Base-by-base conservation (phyloP, 768 basidiomycete species). In the Tricholoma hemisulphureum region DNA sequence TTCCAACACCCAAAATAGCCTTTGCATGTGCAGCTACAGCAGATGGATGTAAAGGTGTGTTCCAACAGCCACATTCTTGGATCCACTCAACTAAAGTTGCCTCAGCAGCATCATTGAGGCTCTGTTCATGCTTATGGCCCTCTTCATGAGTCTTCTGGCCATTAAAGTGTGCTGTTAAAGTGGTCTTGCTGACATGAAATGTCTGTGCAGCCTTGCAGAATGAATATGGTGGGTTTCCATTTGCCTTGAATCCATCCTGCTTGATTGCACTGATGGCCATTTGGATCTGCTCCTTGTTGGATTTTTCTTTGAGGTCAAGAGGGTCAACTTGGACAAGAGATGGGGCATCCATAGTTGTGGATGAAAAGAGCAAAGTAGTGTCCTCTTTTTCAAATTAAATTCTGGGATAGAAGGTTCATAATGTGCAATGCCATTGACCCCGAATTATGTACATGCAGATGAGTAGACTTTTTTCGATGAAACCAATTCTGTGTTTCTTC, bases 101-200 rank as follows among this genome's bases (percentile, higher is more conserved):
- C 14, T 35, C 11, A 13, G 34, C 34, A 35, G 34, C 34, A 35
- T 35, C 34, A 35, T 35, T 35, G 34, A 35, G 34, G 9, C 34
- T 35, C 34, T 6, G 34, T 35, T 35, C 34, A 35, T 35, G 34
- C 13, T 35, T 35, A 35, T 35, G 34, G 34, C 34, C 34, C 34
- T 35, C 34, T 35, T 35, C 11, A 13, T 13, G 34, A 48, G 46
- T 48, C 28, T 48, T 48, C 28, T 29, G 18, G 46, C 46, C 46
- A 48, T 48, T 23, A n/a, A 50, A 50, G 49, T 14, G 9, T 28
- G 49, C 49, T 50, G 49, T 50, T 20, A 50, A 50, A 29, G 49
- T 50, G 26, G 23, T 50, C 49, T 50, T 50, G 45, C 55, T 57
- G 41, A 57, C 48, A 53, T 45, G 18, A 53, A 54, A 58, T 9